These are phyloP conservation scores for Tylopilus subfusipes DNA, from an alignment of 768 basidiomycete genomes.

Conservation along the genomic window DNA sequence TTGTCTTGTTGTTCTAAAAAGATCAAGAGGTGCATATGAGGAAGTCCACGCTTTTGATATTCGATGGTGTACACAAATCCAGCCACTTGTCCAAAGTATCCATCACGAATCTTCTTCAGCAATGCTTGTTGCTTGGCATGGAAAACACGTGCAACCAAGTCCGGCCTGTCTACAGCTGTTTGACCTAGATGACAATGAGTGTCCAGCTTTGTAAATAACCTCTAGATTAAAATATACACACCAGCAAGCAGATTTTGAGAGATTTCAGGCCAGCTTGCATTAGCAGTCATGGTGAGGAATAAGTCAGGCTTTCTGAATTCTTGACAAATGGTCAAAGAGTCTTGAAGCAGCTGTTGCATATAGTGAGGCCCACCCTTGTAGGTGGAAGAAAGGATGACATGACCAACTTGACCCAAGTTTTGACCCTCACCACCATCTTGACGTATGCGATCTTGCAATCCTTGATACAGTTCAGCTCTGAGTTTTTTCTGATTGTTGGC, in stretches of 20 bases:
- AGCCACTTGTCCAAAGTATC: conserved; percentile 40
- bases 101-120: conserved; percentile 35
- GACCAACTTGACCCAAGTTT: conserved; percentile 32
- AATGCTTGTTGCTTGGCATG: conserved; percentile 38
- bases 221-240: too few relatives aligned
- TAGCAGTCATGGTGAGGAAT: too few relatives aligned
- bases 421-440: conserved; percentile 11
- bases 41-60: neutral
- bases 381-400: conserved; percentile 37
- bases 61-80: conserved; percentile 52
- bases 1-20: too few relatives aligned
- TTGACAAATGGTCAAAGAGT: too few relatives aligned
- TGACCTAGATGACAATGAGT: conserved; percentile 41
- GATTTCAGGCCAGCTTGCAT: too few relatives aligned
- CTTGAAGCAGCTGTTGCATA: too few relatives aligned
- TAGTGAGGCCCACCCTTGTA: too few relatives aligned
- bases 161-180: conserved; percentile 40
- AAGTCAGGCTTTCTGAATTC: too few relatives aligned
- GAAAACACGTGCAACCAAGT: conserved; percentile 47
- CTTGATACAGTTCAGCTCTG: conserved; percentile 34
- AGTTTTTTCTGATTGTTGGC: conserved; percentile 33
- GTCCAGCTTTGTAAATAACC: too few relatives aligned
- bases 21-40: neutral
- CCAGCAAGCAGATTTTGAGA: too few relatives aligned
- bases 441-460: conserved; percentile 32